A percentile compares a stretch with the other conserved stretches of the same genome.
Evolutionary conservation across 129 eudicot species (phyloP).

Genomic region (Cynara cardunculus): DNA sequence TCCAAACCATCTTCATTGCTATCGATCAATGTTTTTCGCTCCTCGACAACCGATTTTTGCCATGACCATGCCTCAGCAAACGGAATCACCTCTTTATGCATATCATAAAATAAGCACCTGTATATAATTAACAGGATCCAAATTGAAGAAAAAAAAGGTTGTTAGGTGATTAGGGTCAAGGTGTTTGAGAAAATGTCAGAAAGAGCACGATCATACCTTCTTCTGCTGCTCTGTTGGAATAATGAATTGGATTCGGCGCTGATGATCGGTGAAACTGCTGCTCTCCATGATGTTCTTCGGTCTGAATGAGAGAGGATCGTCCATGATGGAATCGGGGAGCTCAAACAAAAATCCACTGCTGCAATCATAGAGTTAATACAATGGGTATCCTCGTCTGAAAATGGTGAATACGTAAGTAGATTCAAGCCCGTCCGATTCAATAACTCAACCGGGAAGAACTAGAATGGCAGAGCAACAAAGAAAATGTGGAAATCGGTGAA

Average conservation of each 20-base stretch:
- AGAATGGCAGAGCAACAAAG: slow-evolving; percentile 8
- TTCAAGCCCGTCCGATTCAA: neutral
- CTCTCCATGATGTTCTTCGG: neutral
- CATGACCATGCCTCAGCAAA: slow-evolving; percentile 75
- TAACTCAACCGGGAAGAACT: neutral
- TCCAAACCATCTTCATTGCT: slow-evolving; percentile 54
- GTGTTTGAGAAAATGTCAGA: slow-evolving; percentile 26
- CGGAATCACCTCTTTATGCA: slow-evolving; percentile 66
- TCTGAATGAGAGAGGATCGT: neutral
- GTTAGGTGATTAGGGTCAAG: slow-evolving; percentile 5
- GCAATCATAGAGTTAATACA: neutral
- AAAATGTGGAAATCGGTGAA: neutral
- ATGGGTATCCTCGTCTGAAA: neutral
- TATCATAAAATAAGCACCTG: slow-evolving; percentile 73
- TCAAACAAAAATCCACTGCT: slow-evolving; percentile 2
- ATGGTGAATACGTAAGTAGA: neutral
- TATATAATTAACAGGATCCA: neutral
- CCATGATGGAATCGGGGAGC: slow-evolving; percentile 26
- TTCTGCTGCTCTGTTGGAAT: slow-evolving; percentile 19
- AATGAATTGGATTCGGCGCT: neutral
- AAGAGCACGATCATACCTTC: slow-evolving; percentile 36
- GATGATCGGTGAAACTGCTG: slow-evolving; percentile 14
- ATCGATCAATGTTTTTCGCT: slow-evolving; percentile 46
- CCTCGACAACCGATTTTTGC: slow-evolving; percentile 68
- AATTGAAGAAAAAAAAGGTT: neutral